Evolutionary conservation across 2,329 filamentous ascomycete genomes (phyloP), one percentile per base, ranked within the genome.

Genomic region (Knufia petricola): DNA sequence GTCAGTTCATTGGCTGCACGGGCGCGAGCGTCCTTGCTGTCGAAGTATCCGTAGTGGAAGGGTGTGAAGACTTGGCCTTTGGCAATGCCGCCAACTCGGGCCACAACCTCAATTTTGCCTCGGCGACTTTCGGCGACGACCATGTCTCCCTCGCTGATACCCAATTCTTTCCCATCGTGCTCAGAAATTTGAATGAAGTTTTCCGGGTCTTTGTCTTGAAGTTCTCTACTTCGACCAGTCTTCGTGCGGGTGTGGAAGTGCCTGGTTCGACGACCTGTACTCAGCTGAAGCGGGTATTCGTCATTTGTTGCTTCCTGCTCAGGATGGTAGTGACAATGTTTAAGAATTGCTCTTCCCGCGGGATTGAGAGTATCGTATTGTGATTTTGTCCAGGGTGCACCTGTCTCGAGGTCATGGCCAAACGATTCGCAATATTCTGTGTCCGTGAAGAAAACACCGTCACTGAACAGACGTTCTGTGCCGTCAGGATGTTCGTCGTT

Each of bases 191-290:
- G 53, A 2, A 66, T 52, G 17, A 57, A 54, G 0, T 65, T 61
- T 41, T 64, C 63, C 0, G 58, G 58, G 46, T 59, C 58, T 0
- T 59, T 59, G 15, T 61, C 50, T 48, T 65, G 63, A 46, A 67
- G 52, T 24, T 51, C 50, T 21, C 58, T 59, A 9, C 52, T 48
- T 13, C 65, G 48, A 2, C 65, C 64, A 1, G 63, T 67, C 54
- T 66, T 67, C 1, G 64, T 66, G 9, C 64, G 52, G 2, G 65
- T 67, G 51, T 66, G 64, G 50, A 66, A 66, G 21, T 66, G 65
- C 40, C 61, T 56, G 1, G 61, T 60, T 30, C 63, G 62, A 2
- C 64, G 54, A 1, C 64, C 64, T 0, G 64, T 67, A 0, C 63
- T 59, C 1, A 67, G 53, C 10, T 57, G 46, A 1, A 67, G 48